Evolutionary conservation across 352 stramenopile species (phyloP).

Genomic region (Albugo candida): DNA sequence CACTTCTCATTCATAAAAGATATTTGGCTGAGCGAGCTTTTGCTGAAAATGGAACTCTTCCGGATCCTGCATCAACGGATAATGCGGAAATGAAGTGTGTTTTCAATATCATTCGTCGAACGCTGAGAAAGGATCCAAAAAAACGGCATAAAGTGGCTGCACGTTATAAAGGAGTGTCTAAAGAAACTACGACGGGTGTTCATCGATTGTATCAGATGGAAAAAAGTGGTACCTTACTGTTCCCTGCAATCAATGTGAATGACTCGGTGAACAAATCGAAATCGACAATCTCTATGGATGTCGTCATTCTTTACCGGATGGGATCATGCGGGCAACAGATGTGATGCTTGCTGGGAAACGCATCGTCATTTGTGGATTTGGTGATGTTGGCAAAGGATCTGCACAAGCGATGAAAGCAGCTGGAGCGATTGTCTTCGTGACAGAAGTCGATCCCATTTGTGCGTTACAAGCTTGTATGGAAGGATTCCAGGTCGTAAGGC

Average conservation of each 20-base stretch:
- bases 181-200: slow-evolving; percentile 97
- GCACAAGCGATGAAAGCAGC: slow-evolving; percentile 94
- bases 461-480: slow-evolving; percentile 98
- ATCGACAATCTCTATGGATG: slow-evolving; percentile 98
- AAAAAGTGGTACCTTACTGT: slow-evolving; percentile 88
- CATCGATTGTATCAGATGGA: slow-evolving; percentile 98
- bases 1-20: slow-evolving; percentile 95
- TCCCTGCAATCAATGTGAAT: slow-evolving; percentile 98
- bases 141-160: slow-evolving; percentile 94
- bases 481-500: slow-evolving; percentile 89
- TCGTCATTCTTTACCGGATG: slow-evolving; percentile 96
- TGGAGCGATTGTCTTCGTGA: slow-evolving; percentile 93
- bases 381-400: slow-evolving; percentile 96
- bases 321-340: slow-evolving; percentile 97
- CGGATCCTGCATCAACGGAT: slow-evolving; percentile 88
- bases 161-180: slow-evolving; percentile 91
- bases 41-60: slow-evolving; percentile 84
- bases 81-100: slow-evolving; percentile 99
- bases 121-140: slow-evolving; percentile 85
- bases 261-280: slow-evolving; percentile 99
- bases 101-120: slow-evolving; percentile 89
- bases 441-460: slow-evolving; percentile 97
- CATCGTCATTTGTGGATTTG: slow-evolving; percentile 93
- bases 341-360: slow-evolving; percentile 98
- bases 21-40: slow-evolving; percentile 94